Evolutionary conservation across 1,284 basidiomycete genomes (phyloP).

Genomic region (Trametes sp.): DNA sequence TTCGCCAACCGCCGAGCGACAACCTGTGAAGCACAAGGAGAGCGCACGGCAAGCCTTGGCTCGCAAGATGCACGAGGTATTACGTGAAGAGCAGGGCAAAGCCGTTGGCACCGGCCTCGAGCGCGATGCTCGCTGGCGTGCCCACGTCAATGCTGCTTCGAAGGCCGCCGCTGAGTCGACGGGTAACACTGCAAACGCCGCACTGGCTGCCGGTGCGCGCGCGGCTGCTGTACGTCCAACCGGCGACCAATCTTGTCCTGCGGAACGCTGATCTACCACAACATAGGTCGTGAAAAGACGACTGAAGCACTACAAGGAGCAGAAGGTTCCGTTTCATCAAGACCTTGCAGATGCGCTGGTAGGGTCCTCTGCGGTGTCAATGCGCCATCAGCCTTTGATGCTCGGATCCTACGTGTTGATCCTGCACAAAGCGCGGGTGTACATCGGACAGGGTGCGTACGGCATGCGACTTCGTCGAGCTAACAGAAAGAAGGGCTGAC

Average conservation of each 20-base stretch:
- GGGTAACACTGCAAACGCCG: background rate
- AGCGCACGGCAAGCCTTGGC: background rate
- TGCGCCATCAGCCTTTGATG: background rate
- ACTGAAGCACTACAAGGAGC: background rate
- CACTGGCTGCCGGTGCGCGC: background rate
- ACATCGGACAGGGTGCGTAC: background rate
- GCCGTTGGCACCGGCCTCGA: background rate
- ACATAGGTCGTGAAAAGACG: background rate
- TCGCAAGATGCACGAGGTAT: background rate
- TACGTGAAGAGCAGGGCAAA: background rate
- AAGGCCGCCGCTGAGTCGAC: background rate
- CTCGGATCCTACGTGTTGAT: background rate
- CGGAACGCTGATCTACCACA: background rate
- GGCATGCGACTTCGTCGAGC: background rate
- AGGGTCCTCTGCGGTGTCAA: too few relatives aligned
- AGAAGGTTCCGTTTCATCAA: background rate
- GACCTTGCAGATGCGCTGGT: background rate
- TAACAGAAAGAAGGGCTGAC: background rate
- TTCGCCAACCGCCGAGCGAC: background rate
- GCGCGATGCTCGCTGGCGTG: background rate
- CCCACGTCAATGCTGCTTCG: background rate
- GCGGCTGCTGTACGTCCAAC: background rate
- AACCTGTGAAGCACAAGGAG: background rate
- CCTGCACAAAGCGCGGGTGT: background rate
- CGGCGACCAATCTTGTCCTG: background rate